A percentile compares a stretch with the other conserved stretches of the same genome.
Evolutionary conservation across 2,329 filamentous ascomycete species (phyloP).

Genomic region (Dactylonectria macrodidyma): DNA sequence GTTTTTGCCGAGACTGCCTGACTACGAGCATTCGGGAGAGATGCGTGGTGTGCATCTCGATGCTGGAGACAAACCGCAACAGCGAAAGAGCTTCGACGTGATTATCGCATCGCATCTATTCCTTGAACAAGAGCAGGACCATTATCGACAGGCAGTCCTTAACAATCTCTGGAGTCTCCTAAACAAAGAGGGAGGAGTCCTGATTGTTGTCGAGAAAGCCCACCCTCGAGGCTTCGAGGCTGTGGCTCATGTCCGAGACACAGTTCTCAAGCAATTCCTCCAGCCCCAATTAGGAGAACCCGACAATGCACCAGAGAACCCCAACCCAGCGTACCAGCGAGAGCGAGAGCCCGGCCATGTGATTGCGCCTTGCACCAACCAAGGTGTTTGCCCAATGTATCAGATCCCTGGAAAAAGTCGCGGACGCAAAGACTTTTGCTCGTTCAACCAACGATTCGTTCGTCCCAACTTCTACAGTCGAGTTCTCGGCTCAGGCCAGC

Average conservation of each 20-base stretch:
- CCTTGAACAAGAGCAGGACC: slow-evolving; percentile 82
- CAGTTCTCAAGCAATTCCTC: slow-evolving; percentile 83
- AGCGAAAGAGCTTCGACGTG: slow-evolving; percentile 87
- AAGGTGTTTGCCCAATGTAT: slow-evolving; percentile 92
- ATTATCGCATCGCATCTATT: slow-evolving; percentile 91
- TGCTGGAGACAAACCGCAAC: slow-evolving; percentile 66
- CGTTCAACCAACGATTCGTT: slow-evolving; percentile 90
- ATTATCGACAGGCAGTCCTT: slow-evolving; percentile 82
- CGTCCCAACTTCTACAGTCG: slow-evolving; percentile 86
- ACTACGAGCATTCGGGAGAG: slow-evolving; percentile 79
- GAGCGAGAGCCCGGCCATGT: slow-evolving; percentile 74
- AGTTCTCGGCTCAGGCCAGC: slow-evolving; percentile 76
- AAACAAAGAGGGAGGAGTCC: slow-evolving; percentile 85
- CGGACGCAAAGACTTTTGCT: slow-evolving; percentile 91
- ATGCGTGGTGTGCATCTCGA: slow-evolving; percentile 73
- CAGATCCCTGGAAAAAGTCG: slow-evolving; percentile 75
- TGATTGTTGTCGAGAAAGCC: slow-evolving; percentile 92
- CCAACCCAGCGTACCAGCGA: slow-evolving; percentile 57
- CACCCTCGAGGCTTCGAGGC: slow-evolving; percentile 93
- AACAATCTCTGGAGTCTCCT: slow-evolving; percentile 93
- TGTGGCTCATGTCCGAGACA: slow-evolving; percentile 85
- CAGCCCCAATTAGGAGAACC: slow-evolving; percentile 60
- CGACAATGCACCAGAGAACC: slow-evolving; percentile 52
- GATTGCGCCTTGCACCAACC: slow-evolving; percentile 88
- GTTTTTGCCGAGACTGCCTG: slow-evolving; percentile 92